A percentile compares a stretch with the other conserved stretches of the same genome.
These are phyloP conservation scores for Populus simonii DNA, from an alignment of 345 rosid genomes.

Conservation along the genomic window DNA sequence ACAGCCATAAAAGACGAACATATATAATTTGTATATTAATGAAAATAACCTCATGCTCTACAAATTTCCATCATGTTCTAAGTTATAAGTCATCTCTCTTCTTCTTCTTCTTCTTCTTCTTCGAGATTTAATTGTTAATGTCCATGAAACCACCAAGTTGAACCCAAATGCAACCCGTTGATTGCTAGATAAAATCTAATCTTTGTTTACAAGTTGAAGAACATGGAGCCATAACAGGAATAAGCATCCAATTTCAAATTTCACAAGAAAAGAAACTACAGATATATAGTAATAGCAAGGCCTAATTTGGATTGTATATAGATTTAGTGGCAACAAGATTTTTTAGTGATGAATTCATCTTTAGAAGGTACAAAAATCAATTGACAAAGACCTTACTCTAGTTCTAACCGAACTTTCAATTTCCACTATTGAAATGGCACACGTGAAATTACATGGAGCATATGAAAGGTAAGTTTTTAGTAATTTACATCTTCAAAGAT, in stretches of 20 bases:
- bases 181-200: too few relatives aligned
- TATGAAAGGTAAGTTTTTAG: not conserved
- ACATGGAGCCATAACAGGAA: not conserved
- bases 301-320: not conserved
- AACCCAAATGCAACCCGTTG: not conserved
- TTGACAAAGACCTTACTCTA: slow-evolving; percentile 1
- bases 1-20: not conserved
- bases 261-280: not conserved
- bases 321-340: not conserved
- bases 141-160: not conserved
- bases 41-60: not conserved
- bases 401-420: not conserved
- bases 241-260: not conserved
- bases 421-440: not conserved
- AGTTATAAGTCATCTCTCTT: not conserved
- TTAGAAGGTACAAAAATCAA: not conserved
- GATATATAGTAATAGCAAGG: not conserved
- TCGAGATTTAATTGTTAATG: not conserved
- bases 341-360: not conserved
- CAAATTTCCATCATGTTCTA: not conserved
- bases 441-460: not conserved
- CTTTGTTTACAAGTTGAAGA: not conserved
- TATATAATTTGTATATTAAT: not conserved
- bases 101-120: not conserved
- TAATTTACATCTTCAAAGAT: not conserved